These are phyloP conservation scores for Entophlyctis luteolus DNA, from an alignment of 192 early-diverging fungal genomes.

Conservation along the genomic window DNA sequence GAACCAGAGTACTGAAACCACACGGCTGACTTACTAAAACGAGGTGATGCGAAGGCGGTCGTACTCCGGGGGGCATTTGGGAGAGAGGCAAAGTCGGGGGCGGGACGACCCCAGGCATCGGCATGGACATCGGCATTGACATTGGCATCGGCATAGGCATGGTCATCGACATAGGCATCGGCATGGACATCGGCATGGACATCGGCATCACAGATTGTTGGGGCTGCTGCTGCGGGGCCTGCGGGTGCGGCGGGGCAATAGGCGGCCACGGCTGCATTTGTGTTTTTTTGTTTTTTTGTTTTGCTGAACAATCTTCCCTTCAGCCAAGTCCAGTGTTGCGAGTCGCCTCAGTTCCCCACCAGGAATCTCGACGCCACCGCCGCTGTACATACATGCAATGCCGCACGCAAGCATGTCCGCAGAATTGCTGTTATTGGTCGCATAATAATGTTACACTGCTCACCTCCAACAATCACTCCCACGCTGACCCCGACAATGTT, in stretches of 20 bases:
- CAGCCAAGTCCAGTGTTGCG: background rate
- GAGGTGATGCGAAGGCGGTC: too few species aligned
- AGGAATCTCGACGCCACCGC: too few species aligned
- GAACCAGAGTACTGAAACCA: too few species aligned
- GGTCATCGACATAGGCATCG: background rate
- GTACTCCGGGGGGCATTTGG: too few species aligned
- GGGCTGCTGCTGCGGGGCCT: too few species aligned
- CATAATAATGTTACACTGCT: too few species aligned
- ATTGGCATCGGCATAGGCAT: background rate
- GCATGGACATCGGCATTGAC: background rate
- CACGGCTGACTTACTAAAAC: too few species aligned
- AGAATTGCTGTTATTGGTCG: too few species aligned
- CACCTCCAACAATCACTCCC: conserved; percentile 17
- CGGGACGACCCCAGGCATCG: background rate
- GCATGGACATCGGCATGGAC: background rate
- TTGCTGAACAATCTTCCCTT: background rate
- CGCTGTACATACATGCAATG: too few species aligned
- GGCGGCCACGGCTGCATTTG: background rate
- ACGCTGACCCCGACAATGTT: conserved; percentile 9
- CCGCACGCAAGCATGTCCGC: too few species aligned
- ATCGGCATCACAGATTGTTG: background rate
- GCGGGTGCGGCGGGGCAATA: background rate
- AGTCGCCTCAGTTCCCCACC: too few species aligned
- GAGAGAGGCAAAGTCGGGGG: too few species aligned
- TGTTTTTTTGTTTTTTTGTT: background rate